Evolutionary conservation across 768 basidiomycete species (phyloP).

Genomic region (Exsudoporus frostii): DNA sequence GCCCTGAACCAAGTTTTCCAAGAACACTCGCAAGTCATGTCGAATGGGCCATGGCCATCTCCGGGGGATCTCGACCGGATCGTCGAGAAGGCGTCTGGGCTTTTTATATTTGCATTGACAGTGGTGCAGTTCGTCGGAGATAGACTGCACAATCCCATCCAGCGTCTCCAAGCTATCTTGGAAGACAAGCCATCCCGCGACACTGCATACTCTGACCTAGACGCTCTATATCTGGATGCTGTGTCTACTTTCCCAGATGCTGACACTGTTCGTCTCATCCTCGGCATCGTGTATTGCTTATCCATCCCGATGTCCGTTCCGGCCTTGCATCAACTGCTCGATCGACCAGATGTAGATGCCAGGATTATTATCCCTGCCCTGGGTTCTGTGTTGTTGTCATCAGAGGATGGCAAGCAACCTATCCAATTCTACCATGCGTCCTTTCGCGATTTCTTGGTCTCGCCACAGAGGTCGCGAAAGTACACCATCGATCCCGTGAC

Average conservation of each 20-base stretch:
- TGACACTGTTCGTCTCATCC: constrained; percentile 15
- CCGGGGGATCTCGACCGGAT: constrained; percentile 17
- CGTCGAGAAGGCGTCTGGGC: constrained; percentile 18
- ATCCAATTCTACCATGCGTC: constrained; percentile 22
- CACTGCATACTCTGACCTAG: constrained; percentile 13
- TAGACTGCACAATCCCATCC: constrained; percentile 15
- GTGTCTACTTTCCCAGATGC: constrained; percentile 14
- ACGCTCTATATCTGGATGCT: constrained; percentile 15
- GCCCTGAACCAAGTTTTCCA: constrained; percentile 15
- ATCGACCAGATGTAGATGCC: constrained; percentile 12
- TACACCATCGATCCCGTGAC: constrained; percentile 4
- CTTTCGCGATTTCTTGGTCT: constrained; percentile 18
- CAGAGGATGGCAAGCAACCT: constrained; percentile 10
- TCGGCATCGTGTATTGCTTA: constrained; percentile 17
- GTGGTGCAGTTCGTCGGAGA: constrained; percentile 26
- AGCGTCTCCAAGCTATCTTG: constrained; percentile 13
- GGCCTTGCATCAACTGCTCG: constrained; percentile 8
- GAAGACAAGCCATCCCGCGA: constrained; percentile 5
- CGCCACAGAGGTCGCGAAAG: constrained; percentile 11
- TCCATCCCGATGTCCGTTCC: constrained; percentile 13
- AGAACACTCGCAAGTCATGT: constrained; percentile 13
- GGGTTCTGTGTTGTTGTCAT: constrained; percentile 13
- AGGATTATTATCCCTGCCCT: constrained; percentile 20
- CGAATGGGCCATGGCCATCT: constrained; percentile 21
- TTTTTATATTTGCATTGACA: constrained; percentile 29